Percentiles rank a stretch among this genome's conserved stretches.
These are phyloP conservation scores for Termitomyces sp. DNA, from an alignment of 768 basidiomycete species.

Conservation along the genomic window DNA sequence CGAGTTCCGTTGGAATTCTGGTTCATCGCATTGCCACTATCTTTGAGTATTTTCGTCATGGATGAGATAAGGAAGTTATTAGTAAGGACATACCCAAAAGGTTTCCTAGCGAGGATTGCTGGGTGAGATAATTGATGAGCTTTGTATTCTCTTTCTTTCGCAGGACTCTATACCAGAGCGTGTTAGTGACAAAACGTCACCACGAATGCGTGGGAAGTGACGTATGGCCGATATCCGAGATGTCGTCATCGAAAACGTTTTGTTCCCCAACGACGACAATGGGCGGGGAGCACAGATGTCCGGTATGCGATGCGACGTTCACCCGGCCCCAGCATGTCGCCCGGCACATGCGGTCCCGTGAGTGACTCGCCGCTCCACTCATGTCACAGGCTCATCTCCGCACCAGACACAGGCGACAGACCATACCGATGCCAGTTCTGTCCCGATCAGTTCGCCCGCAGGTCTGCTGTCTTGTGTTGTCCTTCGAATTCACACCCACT, in stretches of 20 bases:
- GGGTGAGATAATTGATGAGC: too few species aligned
- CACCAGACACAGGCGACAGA: conserved; percentile 78
- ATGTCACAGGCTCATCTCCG: not conserved
- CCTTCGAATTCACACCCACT: not conserved
- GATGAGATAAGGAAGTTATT: conserved; percentile 41
- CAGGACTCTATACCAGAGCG: too few species aligned
- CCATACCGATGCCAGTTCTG: conserved; percentile 85
- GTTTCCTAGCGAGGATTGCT: conserved; percentile 3
- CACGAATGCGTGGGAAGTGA: conserved; percentile 5
- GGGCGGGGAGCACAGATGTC: conserved; percentile 82
- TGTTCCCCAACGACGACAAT: conserved; percentile 25
- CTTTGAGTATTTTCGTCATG: conserved; percentile 26
- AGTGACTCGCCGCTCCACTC: not conserved
- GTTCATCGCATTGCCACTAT: conserved; percentile 40
- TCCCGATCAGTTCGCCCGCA: conserved; percentile 84
- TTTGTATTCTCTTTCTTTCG: too few species aligned
- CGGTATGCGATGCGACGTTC: conserved; percentile 82
- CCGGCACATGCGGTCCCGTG: conserved; percentile 62
- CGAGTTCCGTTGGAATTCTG: conserved; percentile 43
- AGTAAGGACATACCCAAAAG: conserved; percentile 20
- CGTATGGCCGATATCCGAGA: not conserved
- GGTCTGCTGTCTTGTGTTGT: conserved; percentile 34
- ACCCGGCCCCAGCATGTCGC: conserved; percentile 87
- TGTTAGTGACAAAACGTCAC: too few species aligned
- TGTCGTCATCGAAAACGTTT: not conserved